Evolutionary conservation across 805 yeast species (phyloP), one percentile per base, ranked within the genome.

Genomic region (Deakozyma indianensis): DNA sequence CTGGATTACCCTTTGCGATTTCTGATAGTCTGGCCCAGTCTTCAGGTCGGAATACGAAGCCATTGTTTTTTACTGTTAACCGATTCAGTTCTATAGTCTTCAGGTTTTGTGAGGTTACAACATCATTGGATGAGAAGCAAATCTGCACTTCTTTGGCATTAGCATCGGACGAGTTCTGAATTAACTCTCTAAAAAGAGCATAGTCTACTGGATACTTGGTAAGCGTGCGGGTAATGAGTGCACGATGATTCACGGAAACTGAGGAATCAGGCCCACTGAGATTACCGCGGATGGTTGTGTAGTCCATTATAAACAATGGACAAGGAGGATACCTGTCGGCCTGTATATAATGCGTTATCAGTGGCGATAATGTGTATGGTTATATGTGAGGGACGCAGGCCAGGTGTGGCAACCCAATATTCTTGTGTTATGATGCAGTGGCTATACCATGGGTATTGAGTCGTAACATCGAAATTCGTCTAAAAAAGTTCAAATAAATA

Each of bases 201-300:
- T 58, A 65, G 47, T 65, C 70, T 1, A 65, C 68, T 15, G 70
- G 70, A 47, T 65, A 65, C 45, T 65, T 65, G 2, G 70, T 64
- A 41, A 65, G 48, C 0, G 70, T 66, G 3, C 69, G 55, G 1
- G 69, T 65, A 29, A 65, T 65, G 15, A 65, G 56, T 50, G 69
- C 68, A 41, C 64, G 28, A 47, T 65, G 69, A 46, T 65, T 65
- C 11, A 65, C 69, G 2, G 67, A 54, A 2, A 65, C 67, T 2
- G 65, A 21, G 15, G 25, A 40, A 16, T 23, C 21, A 7, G 25
- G 25, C 16, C 42, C 25, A 15, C 16, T 22, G 23, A 21, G 15
- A 16, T 42, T 15, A 15, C n/a, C 41, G 16, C 32, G 25, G 18
- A 38, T 16, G 14, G 38, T 32, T 11, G 38, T 9, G 38, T 32